Evolutionary conservation across 192 early-diverging fungal genomes (phyloP).

Genomic region (Backusella liffmaniae): DNA sequence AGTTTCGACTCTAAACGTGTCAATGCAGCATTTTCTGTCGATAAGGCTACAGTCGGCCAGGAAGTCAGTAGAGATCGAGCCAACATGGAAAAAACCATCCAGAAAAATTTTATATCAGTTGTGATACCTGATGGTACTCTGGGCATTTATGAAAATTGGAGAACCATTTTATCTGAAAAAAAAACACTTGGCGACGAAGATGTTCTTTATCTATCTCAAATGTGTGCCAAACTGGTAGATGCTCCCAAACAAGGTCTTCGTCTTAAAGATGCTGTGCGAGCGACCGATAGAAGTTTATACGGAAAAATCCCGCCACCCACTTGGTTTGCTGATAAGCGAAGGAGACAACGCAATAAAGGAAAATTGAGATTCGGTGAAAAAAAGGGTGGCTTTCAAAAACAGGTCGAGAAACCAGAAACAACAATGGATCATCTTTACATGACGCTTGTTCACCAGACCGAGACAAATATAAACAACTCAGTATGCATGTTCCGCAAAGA

Average conservation of each 20-base stretch:
- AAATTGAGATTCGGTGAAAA: neutral
- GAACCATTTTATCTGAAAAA: slow-evolving; percentile 23
- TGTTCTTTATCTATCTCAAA: slow-evolving; percentile 34
- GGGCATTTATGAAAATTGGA: slow-evolving; percentile 27
- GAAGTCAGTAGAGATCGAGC: neutral
- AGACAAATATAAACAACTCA: neutral
- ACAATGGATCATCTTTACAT: slow-evolving; percentile 23
- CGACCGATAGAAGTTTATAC: slow-evolving; percentile 1
- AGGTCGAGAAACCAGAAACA: neutral
- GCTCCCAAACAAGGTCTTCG: slow-evolving; percentile 35
- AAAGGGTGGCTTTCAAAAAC: neutral
- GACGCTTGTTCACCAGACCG: neutral
- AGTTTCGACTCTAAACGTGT: neutral
- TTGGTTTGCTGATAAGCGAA: slow-evolving; percentile 30
- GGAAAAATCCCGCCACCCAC: slow-evolving; percentile 8
- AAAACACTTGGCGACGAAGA: slow-evolving; percentile 17
- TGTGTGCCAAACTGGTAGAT: slow-evolving; percentile 34
- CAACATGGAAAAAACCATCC: neutral
- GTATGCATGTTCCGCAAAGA: slow-evolving; percentile 11
- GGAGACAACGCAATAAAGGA: neutral
- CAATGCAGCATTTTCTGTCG: slow-evolving; percentile 17
- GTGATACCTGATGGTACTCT: slow-evolving; percentile 16
- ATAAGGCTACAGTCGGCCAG: neutral
- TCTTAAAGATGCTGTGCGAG: slow-evolving; percentile 1
- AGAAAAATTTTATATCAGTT: slow-evolving; percentile 16